A percentile compares a stretch with the other conserved stretches of the same genome.
These are phyloP conservation scores for Eucalyptus pauciflora DNA, from an alignment of 345 rosid species.

Conservation along the genomic window DNA sequence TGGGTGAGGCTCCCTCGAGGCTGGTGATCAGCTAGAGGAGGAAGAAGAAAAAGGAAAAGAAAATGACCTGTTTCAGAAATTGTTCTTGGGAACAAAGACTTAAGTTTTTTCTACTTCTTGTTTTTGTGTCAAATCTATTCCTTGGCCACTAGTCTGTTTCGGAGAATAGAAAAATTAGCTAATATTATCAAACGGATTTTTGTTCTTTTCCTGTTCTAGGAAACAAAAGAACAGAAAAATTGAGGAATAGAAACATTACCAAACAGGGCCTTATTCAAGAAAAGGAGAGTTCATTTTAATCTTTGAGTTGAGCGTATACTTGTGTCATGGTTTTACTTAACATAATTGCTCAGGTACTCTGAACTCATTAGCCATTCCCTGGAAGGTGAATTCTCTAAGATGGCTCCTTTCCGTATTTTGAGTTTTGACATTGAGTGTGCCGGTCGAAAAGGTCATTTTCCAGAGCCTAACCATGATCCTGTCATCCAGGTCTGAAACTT, in stretches of 20 bases:
- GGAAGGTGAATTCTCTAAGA: slow-evolving; percentile 91
- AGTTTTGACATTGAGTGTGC: slow-evolving; percentile 99
- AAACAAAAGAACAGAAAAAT: too few relatives aligned
- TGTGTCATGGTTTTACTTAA: slow-evolving; percentile 13
- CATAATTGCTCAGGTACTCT: slow-evolving; percentile 38
- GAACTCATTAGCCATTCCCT: slow-evolving; percentile 78
- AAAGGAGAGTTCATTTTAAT: neutral
- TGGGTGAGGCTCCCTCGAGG: too few relatives aligned
- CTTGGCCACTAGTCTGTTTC: too few relatives aligned
- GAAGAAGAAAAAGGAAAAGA: too few relatives aligned
- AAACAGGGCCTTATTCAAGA: neutral
- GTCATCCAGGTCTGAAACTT: slow-evolving; percentile 70
- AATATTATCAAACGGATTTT: too few relatives aligned
- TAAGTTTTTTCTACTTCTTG: too few relatives aligned
- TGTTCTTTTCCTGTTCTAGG: accelerated
- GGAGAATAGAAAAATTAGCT: too few relatives aligned
- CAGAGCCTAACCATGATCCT: slow-evolving; percentile 96
- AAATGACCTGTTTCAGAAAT: too few relatives aligned
- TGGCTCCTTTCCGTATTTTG: slow-evolving; percentile 97
- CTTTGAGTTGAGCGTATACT: neutral
- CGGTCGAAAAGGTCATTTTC: slow-evolving; percentile 99
- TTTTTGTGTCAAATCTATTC: too few relatives aligned
- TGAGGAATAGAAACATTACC: too few relatives aligned
- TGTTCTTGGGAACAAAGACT: too few relatives aligned
- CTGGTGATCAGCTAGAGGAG: accelerated